A percentile compares a stretch with the other conserved stretches of the same genome.
phyloP scores from a whole-genome alignment of 495 filamentous ascomycete species.

The Hypoxylon crocopeplum region DNA sequence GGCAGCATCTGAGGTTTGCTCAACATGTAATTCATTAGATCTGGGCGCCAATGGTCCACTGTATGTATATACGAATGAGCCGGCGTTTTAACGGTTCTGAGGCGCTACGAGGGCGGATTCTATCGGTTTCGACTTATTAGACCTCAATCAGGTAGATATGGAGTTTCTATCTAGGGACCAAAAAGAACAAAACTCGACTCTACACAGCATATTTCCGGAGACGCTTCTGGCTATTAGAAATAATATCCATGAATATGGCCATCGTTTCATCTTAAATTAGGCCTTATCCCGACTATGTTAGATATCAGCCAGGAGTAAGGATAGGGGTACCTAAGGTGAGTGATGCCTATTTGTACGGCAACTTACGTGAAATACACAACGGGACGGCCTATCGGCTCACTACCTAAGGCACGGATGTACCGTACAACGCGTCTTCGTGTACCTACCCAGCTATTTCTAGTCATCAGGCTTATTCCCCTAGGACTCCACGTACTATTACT shows the following conservation, averaged over 20 bases:
- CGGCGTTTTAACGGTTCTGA: conserved; percentile 30
- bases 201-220: not conserved
- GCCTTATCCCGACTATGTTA: too few species aligned
- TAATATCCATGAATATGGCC: not conserved
- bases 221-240: not conserved
- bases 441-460: too few species aligned
- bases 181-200: conserved; percentile 33
- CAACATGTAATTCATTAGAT: conserved; percentile 23
- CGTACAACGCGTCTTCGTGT: too few species aligned
- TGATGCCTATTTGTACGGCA: too few species aligned
- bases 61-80: conserved; percentile 37
- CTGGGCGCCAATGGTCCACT: conserved; percentile 14
- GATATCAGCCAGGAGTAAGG: too few species aligned
- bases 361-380: too few species aligned
- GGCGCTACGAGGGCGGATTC: conserved; percentile 9
- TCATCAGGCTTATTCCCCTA: too few species aligned
- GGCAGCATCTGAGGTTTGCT: not conserved
- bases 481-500: too few species aligned
- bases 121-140: conserved; percentile 27
- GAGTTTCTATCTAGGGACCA: conserved; percentile 6
- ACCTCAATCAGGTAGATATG: conserved; percentile 10
- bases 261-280: too few species aligned
- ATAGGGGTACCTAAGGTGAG: too few species aligned
- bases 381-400: too few species aligned
- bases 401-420: too few species aligned